Base-by-base conservation (phyloP, 768 basidiomycete genomes). In the Rhodotorula diobovata region DNA sequence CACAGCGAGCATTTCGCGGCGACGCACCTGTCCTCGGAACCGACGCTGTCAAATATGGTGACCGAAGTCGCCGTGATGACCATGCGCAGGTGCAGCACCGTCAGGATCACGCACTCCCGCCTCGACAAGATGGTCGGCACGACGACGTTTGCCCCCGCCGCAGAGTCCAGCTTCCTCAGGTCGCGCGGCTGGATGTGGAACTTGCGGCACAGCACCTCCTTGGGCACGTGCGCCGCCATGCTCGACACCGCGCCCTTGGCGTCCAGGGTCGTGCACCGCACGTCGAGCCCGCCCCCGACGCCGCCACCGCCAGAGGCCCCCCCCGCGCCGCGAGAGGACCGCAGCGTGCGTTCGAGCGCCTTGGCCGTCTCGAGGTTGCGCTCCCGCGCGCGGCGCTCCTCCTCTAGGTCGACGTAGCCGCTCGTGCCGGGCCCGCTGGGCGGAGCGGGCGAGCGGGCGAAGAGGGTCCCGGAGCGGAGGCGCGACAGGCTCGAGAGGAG, bases 21-120 rank as follows among this genome's bases (percentile, higher is more conserved):
- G 16, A 25, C 66, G 58, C 20, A 61, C 58, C 69, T 68, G 51
- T 75, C 74, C 46, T 75, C 86, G 35, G 89, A 91, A 16, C 93
- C 94, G 79, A 88, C 91, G 2, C 90, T 89, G 78, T 97, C 94
- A 79, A 98, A 97, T 51, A 98, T 85, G 46, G 95, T 84, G 56
- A 96, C 90, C 50, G 89, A 84, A 79, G 96, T 90, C 16, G 93
- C 89, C 81, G 97, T 97, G 78, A 98, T 89, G 53, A 97, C 86
- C 3, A 93, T 93, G 63, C 95, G 87, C 60, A 98, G 92, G 78
- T 98, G 95, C 43, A 98, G 85, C 53, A 97, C 90, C 77, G 95
- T 97, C 60, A 96, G 84, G 71, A 98, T 84, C 74, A 97, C 87
- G 58, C 90, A 91, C 81, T 91, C 88, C 77, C 88, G 89, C 74